Evolutionary conservation across 2,329 filamentous ascomycete genomes (phyloP), one percentile per base, ranked within the genome.

Genomic region (Fusarium sp.): DNA sequence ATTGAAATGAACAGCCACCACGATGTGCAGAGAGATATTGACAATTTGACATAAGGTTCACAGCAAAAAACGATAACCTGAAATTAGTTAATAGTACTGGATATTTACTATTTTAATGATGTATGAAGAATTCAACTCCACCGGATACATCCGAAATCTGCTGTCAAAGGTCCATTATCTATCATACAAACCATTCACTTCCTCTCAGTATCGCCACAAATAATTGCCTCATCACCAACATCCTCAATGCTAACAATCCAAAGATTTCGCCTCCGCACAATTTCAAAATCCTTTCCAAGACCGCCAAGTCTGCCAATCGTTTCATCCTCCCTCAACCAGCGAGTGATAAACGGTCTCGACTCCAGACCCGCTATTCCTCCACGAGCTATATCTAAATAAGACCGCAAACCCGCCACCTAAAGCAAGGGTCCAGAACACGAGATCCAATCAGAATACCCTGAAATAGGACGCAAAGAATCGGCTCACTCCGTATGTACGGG

Each of bases 371-470:
- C 58, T 55, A 59, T 55, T 59, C 49, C 38, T 46, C 58, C 40
- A 16, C 52, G 15, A 43, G 61, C 62, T 65, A 65, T 52, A 47
- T 29, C 62, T n/a, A 8, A 40, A 49, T 38, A 27, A 65, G 62
- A 46, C 15, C 32, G 18, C 20, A 41, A 65, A 25, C 45, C 51
- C 52, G 51, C 62, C 52, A 58, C 58, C 4, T 1, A 22, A 24
- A 43, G 8, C 58, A 61, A 58, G 58, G 58, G 29, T 58, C 16
- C 11, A 29, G 16, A 12, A 5, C 11, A 22, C 15, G 34, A 13
- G 29, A 24, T 47, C 61, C 61, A 65, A 65, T 65, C 53, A 65
- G 34, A 12, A n/a, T 38, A 38, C 18, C 16, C 22, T 41, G 3
- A 16, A 20, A 9, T 9, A 8, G 15, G 27, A 44, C 16, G n/a